Percentiles rank a stretch among this genome's conserved stretches.
phyloP scores from a whole-genome alignment of 2,329 filamentous ascomycete species.

The Aspergillus oerlinghausenensis region DNA sequence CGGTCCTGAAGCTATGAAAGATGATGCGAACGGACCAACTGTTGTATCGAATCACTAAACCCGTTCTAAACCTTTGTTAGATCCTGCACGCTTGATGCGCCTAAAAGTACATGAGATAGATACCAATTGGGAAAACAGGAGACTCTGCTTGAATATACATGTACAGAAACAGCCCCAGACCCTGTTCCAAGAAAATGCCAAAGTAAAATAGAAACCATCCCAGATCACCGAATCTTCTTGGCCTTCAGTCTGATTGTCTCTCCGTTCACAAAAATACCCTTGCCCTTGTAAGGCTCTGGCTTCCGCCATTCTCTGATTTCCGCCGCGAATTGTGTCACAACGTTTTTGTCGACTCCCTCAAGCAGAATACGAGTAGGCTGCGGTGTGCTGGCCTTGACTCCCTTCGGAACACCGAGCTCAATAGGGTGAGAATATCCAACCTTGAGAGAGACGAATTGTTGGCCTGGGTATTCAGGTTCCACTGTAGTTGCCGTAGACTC shows the following conservation, averaged over 20 bases:
- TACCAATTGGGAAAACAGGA: slow-evolving; percentile 25
- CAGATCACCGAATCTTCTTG: slow-evolving; percentile 83
- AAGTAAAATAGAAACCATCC: slow-evolving; percentile 21
- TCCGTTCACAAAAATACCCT: slow-evolving; percentile 96
- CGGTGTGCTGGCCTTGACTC: slow-evolving; percentile 80
- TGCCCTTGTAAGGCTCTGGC: slow-evolving; percentile 98
- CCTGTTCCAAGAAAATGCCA: slow-evolving; percentile 6
- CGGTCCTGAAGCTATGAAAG: slow-evolving; percentile 59
- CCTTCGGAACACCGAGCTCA: slow-evolving; percentile 76
- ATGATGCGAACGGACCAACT: background rate
- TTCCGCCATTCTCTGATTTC: slow-evolving; percentile 81
- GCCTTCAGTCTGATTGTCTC: slow-evolving; percentile 98
- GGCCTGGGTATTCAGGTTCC: slow-evolving; percentile 65
- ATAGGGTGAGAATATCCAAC: slow-evolving; percentile 96
- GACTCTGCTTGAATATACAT: slow-evolving; percentile 24
- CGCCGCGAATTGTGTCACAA: slow-evolving; percentile 87
- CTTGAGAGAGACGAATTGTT: slow-evolving; percentile 88
- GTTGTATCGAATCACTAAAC: background rate
- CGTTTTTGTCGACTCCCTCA: slow-evolving; percentile 80
- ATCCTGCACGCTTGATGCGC: slow-evolving; percentile 26
- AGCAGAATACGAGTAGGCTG: slow-evolving; percentile 87
- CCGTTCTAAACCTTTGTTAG: slow-evolving; percentile 10
- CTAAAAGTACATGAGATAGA: slow-evolving; percentile 32
- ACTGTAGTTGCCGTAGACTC: slow-evolving; percentile 69
- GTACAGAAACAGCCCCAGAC: slow-evolving; percentile 16